Evolutionary conservation across 164 flowering plant genomes (phyloP).

Genomic region (Platanus orientalis): DNA sequence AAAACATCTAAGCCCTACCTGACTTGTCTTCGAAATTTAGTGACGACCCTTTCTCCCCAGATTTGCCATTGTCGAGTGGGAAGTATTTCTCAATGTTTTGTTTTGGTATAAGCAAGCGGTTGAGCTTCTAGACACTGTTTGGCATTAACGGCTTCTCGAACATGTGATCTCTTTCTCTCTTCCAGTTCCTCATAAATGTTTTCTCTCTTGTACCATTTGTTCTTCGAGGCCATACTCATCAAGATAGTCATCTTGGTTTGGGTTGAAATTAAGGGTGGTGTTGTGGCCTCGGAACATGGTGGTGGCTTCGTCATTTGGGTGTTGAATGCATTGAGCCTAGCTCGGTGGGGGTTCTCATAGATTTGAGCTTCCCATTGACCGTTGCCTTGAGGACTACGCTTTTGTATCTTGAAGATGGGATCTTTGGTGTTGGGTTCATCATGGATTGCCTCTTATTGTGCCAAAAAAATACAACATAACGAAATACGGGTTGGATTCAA

Average conservation of each 20-base stretch:
- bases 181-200: not conserved
- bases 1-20: constrained; percentile 67
- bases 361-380: too few species aligned
- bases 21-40: constrained; percentile 77
- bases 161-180: constrained; percentile 44
- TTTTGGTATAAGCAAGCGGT: constrained; percentile 91
- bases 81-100: constrained; percentile 90
- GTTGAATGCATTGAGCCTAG: constrained; percentile 1
- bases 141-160: constrained; percentile 90
- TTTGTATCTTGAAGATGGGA: constrained; percentile 9
- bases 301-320: constrained; percentile 3
- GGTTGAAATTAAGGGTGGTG: constrained; percentile 15
- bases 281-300: constrained; percentile 6
- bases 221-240: not conserved
- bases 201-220: not conserved
- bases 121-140: constrained; percentile 90
- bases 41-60: constrained; percentile 52
- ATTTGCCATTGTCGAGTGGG: constrained; percentile 41
- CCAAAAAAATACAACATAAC: too few species aligned
- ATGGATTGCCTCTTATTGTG: too few species aligned
- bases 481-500: too few species aligned
- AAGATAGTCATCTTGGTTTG: constrained; percentile 2
- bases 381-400: constrained; percentile 2
- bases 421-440: constrained; percentile 17
- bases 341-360: constrained; percentile 7